Conservation (phyloP, 106 monocot species). For the Dactylorhiza incarnata region DNA sequence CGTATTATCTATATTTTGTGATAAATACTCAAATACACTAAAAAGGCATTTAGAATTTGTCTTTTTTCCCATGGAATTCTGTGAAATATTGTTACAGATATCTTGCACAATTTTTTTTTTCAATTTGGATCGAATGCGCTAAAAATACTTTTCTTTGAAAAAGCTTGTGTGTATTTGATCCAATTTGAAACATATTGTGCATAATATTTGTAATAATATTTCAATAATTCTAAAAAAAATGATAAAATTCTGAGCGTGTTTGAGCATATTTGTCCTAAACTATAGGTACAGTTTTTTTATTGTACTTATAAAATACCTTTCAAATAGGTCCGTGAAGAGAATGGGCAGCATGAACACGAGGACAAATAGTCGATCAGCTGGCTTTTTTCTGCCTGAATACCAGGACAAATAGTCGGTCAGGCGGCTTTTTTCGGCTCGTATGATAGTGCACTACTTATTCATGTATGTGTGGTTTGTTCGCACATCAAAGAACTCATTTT, state of each 20-base stretch:
- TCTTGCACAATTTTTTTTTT: neutral
- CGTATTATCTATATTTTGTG: neutral
- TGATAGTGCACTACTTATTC: too few species aligned
- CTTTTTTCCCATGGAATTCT: neutral
- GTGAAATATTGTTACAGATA: neutral
- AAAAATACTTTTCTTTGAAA: too few species aligned
- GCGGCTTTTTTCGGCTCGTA: slow-evolving; percentile 20
- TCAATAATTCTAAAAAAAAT: too few species aligned
- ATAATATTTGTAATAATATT: too few species aligned
- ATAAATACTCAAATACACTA: neutral
- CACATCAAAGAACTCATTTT: too few species aligned
- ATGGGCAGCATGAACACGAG: slow-evolving; percentile 25
- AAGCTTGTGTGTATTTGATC: neutral
- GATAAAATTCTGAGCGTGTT: too few species aligned
- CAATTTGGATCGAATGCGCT: neutral
- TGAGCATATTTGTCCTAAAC: too few species aligned
- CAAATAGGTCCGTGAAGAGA: slow-evolving; percentile 39
- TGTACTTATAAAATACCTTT: neutral
- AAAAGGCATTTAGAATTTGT: too few species aligned
- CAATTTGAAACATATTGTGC: neutral
- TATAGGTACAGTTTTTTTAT: too few species aligned
- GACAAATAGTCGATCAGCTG: slow-evolving; percentile 29
- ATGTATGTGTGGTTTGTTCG: too few species aligned
- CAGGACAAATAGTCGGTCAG: slow-evolving; percentile 28
- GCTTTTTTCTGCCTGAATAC: slow-evolving; percentile 16